These are phyloP conservation scores for Pseudogymnoascus sp. DNA, from an alignment of 2,329 filamentous ascomycete species.

Conservation along the genomic window DNA sequence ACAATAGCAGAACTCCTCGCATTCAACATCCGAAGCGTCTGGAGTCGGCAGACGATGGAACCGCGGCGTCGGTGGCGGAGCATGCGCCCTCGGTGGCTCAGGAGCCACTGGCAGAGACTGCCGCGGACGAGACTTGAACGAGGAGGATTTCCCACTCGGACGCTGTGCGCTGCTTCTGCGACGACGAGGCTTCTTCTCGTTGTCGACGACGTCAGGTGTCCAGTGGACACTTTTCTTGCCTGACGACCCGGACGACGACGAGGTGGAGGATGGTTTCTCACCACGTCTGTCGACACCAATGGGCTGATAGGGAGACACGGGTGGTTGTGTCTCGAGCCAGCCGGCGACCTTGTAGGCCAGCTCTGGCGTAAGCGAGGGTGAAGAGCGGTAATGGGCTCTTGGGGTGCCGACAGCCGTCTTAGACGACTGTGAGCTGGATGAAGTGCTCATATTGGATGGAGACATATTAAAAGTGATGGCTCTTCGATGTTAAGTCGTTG, in stretches of 20 bases:
- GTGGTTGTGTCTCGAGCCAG: conserved; percentile 3
- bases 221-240: conserved; percentile 17
- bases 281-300: neutral
- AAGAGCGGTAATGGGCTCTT: neutral
- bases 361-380: neutral
- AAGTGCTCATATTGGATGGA: conserved; percentile 14
- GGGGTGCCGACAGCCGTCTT: conserved; percentile 6
- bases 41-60: conserved; percentile 20
- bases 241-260: conserved; percentile 6
- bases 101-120: conserved; percentile 10
- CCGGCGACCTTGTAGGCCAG: conserved; percentile 8
- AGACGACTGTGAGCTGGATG: conserved; percentile 8
- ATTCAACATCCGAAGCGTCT: conserved; percentile 17
- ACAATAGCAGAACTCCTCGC: conserved; percentile 14
- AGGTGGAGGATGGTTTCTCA: neutral
- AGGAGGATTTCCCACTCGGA: neutral
- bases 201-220: conserved; percentile 14
- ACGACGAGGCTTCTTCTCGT: conserved; percentile 10
- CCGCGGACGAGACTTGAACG: neutral
- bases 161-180: neutral
- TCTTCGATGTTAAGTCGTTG: conserved; percentile 10
- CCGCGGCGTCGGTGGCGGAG: conserved; percentile 20
- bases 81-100: conserved; percentile 11
- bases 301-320: conserved; percentile 2
- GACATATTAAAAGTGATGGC: conserved; percentile 18